Conservation (phyloP, 441 rosid genomes). For the Hura crepitans region DNA sequence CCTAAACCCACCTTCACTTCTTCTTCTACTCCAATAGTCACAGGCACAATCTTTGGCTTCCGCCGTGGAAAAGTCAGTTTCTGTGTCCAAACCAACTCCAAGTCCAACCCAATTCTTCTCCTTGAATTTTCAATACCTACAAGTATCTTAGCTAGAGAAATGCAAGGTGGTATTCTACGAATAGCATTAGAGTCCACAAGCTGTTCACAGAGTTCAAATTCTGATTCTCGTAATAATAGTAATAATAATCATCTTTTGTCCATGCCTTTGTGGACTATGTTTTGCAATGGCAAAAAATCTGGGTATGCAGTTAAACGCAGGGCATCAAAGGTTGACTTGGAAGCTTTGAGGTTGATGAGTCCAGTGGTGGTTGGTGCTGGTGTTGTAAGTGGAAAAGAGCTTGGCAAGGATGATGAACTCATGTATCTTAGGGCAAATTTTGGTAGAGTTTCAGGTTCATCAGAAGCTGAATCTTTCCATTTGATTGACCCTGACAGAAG, state of each 20-base stretch:
- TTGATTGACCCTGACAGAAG: slow-evolving; percentile 65
- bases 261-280: slow-evolving; percentile 62
- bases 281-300: slow-evolving; percentile 66
- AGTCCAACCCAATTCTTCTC: slow-evolving; percentile 48
- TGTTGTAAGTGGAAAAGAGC: slow-evolving; percentile 42
- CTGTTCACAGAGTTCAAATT: neutral
- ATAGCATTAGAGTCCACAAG: slow-evolving; percentile 48
- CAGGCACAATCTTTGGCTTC: slow-evolving; percentile 67
- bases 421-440: slow-evolving; percentile 69
- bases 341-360: slow-evolving; percentile 46
- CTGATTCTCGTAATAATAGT: neutral
- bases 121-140: slow-evolving; percentile 58
- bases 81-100: slow-evolving; percentile 53
- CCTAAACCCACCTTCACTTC: slow-evolving; percentile 27
- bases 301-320: slow-evolving; percentile 65
- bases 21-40: slow-evolving; percentile 37
- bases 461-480: slow-evolving; percentile 64
- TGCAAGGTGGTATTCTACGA: slow-evolving; percentile 56
- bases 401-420: slow-evolving; percentile 40
- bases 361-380: slow-evolving; percentile 66
- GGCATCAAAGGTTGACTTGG: slow-evolving; percentile 44
- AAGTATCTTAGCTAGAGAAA: slow-evolving; percentile 53
- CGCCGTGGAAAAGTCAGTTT: slow-evolving; percentile 61
- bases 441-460: slow-evolving; percentile 46
- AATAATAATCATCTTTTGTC: slow-evolving; percentile 32